Evolutionary conservation across 768 basidiomycete species (phyloP), one percentile per base, ranked within the genome.

Genomic region (Plicaturopsis crispa): DNA sequence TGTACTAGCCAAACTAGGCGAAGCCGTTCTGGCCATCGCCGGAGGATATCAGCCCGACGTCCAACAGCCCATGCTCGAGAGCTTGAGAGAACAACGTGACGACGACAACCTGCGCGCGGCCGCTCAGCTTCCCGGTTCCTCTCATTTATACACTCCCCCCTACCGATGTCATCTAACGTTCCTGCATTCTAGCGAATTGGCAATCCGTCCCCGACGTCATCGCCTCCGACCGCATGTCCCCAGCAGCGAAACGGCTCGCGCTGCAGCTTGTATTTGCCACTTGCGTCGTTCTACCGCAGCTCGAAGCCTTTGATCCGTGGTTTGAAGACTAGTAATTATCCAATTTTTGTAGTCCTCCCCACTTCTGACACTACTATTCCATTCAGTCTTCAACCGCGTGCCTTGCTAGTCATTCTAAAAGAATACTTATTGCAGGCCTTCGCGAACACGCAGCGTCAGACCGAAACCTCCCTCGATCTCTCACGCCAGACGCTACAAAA

Each of bases 51-150:
- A 6, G 20, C 36, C 31, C 14, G 37, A 31, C 23, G 17, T 19
- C 11, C 16, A 33, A 36, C n/a, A 4, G 10, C 36, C 39, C 37
- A 47, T 52, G 26, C 44, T 44, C 40, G 53, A 53, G 40, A 66
- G 42, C 42, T 51, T 66, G 49, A 54, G 42, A 44, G 42, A 35
- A n/a, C 72, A 73, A 37, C 62, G 61, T 40, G 66, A 73, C 28
- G 66, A 75, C 13, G 72, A 78, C 41, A 59, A 56, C 39, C 51
- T 84, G 21, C 65, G 68, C 28, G 81, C 80, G 28, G 77, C 80
- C 4, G 59, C 70, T 17, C 83, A 86, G 46, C 59, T 88, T n/a
- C 84, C 85, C 42, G 69, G 84, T 79, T 55, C 43, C 48, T 39
- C 31, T 11, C 35, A 20, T 22, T 22, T 6, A 31, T 3, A 10